A percentile compares a stretch with the other conserved stretches of the same genome.
Conservation (phyloP, 1,139 yeast species). For the Geotrichum phurueaensis region DNA sequence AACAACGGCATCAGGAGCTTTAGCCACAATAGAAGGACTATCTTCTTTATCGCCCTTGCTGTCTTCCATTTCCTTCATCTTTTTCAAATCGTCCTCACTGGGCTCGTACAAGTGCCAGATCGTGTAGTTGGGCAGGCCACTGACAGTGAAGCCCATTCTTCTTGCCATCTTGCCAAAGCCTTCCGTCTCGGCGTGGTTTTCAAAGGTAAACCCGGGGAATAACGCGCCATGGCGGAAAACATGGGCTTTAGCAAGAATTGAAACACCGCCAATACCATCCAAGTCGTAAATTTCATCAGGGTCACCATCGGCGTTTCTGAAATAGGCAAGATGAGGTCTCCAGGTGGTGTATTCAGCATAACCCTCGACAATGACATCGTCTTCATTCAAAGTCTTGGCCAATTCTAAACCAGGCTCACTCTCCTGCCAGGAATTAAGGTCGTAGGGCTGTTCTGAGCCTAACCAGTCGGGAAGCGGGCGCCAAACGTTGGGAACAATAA, state of each 20-base stretch:
- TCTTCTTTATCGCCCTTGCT: conserved; percentile 40
- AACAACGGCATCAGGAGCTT: conserved; percentile 12
- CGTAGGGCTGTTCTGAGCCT: conserved; percentile 86
- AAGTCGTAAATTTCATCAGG: conserved; percentile 83
- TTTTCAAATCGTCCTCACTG: conserved; percentile 80
- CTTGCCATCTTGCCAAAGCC: conserved; percentile 83
- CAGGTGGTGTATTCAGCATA: conserved; percentile 89
- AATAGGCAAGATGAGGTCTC: conserved; percentile 85
- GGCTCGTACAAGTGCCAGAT: conserved; percentile 93
- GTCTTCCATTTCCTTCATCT: conserved; percentile 62
- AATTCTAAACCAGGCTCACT: conserved; percentile 73
- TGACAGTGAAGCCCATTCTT: conserved; percentile 72
- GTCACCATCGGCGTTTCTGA: conserved; percentile 76
- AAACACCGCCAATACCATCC: conserved; percentile 91
- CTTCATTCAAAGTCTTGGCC: conserved; percentile 71
- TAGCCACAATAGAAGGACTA: conserved; percentile 24
- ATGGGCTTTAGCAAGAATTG: conserved; percentile 69
- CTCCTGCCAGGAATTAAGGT: conserved; percentile 88
- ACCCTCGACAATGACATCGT: conserved; percentile 88
- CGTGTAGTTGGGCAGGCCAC: conserved; percentile 81
- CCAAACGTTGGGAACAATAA: conserved; percentile 86
- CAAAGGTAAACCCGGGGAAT: conserved; percentile 85
- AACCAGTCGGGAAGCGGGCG: conserved; percentile 87
- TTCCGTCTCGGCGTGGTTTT: conserved; percentile 89
- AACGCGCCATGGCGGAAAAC: conserved; percentile 77